Evolutionary conservation across 176 grass and related monocot genomes (phyloP), one percentile per base, ranked within the genome.

Genomic region (Calamus simplicifolius): DNA sequence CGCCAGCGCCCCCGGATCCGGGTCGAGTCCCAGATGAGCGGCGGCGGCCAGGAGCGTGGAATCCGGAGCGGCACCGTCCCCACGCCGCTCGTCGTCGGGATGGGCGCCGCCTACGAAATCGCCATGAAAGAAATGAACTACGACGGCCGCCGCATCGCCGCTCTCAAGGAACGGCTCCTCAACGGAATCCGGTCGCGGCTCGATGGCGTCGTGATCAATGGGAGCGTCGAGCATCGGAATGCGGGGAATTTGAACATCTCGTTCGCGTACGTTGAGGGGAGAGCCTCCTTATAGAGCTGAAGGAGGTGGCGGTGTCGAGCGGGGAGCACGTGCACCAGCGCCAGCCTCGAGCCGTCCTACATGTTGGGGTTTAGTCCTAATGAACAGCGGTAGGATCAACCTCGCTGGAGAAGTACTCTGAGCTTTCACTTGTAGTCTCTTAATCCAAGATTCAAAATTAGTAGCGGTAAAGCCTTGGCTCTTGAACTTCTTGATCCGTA

Each of bases 301-400:
- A 72, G 48, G 69, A 61, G 54, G 25, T 72, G 5, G 69, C 58
- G 2, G 54, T 61, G 30, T 72, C 69, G 23, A 61, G 56, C 35
- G 69, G 69, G n/a, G 3, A 50, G 43, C 25, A 56, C 69, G 12
- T 72, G 69, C 38, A 61, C 69, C 35, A 52, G 43, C 38, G 69
- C 56, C 54, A 72, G 69, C 56, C 25, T 59, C 2, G 69, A 72
- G 69, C 56, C 69, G 2, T 72, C 69, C 16, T 61, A n/a, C n/a
- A n/a, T n/a, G n/a, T n/a, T n/a, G n/a, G n/a, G n/a, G n/a, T n/a
- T n/a, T n/a, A n/a, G n/a, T n/a, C n/a, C n/a, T n/a, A n/a, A n/a
- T n/a, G n/a, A n/a, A n/a, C n/a, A n/a, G n/a, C n/a, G n/a, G n/a
- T n/a, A n/a, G n/a, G n/a, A n/a, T n/a, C n/a, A n/a, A n/a, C n/a